Conservation (phyloP, 192 early-diverging fungal genomes). For the Coemansia umbellata region DNA sequence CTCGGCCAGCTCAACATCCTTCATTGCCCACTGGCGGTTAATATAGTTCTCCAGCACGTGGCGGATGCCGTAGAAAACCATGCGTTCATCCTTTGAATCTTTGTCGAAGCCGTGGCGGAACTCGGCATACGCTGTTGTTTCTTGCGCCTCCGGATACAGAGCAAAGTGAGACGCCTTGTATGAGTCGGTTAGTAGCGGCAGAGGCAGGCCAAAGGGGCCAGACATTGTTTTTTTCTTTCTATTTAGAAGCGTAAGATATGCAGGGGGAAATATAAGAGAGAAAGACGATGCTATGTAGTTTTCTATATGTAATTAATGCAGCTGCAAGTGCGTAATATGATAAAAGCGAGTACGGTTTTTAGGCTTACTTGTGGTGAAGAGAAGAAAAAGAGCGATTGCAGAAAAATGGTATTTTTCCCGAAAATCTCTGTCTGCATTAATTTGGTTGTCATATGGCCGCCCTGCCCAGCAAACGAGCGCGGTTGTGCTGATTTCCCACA, state of each 20-base stretch:
- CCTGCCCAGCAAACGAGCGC: too few species aligned
- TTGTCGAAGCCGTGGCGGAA: constrained; percentile 67
- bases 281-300: too few species aligned
- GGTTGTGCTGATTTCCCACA: too few species aligned
- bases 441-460: too few species aligned
- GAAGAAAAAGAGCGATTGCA: too few species aligned
- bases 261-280: neutral
- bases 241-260: too few species aligned
- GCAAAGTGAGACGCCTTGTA: constrained; percentile 79
- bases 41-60: constrained; percentile 81
- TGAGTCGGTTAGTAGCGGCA: constrained; percentile 73
- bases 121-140: constrained; percentile 79
- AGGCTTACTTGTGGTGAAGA: too few species aligned
- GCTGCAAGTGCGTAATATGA: too few species aligned
- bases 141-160: constrained; percentile 68
- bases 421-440: too few species aligned
- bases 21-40: constrained; percentile 58
- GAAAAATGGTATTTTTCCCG: too few species aligned
- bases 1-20: constrained; percentile 65
- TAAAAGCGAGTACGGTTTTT: too few species aligned
- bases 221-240: constrained; percentile 48
- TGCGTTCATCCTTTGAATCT: constrained; percentile 65
- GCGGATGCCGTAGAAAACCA: constrained; percentile 82
- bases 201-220: constrained; percentile 54
- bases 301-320: too few species aligned